phyloP scores from a whole-genome alignment of 2,329 filamentous ascomycete species.

The Phialemoniopsis sp. region DNA sequence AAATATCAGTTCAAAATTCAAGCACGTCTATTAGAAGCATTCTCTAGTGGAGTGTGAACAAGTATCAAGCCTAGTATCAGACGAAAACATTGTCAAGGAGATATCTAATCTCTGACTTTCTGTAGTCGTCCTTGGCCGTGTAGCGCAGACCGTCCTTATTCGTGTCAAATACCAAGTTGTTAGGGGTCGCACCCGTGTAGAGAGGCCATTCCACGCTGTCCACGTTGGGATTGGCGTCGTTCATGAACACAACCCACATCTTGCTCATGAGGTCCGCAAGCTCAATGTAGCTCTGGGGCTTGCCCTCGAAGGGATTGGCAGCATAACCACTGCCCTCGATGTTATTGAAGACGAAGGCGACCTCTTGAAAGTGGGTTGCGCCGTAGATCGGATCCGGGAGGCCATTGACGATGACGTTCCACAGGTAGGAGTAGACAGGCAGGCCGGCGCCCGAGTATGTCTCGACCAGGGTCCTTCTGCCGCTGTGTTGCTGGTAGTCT shows the following conservation, averaged over 20 bases:
- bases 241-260: slow-evolving; percentile 48
- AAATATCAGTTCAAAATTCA: no score
- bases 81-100: no score
- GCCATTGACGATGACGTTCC: slow-evolving; percentile 32
- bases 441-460: no score
- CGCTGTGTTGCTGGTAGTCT: slow-evolving; percentile 27
- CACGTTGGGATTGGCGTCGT: slow-evolving; percentile 37
- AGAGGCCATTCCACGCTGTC: slow-evolving; percentile 30
- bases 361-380: slow-evolving; percentile 37
- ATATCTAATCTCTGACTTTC: no score
- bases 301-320: slow-evolving; percentile 30
- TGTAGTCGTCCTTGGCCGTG: slow-evolving; percentile 14
- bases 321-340: slow-evolving; percentile 38
- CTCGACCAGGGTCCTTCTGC: no score
- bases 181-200: slow-evolving; percentile 31
- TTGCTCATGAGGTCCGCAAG: slow-evolving; percentile 43
- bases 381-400: slow-evolving; percentile 5
- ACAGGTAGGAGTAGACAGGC: slow-evolving; percentile 27
- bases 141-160: slow-evolving; percentile 35
- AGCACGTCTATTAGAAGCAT: no score
- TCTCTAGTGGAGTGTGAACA: no score
- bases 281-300: slow-evolving; percentile 32
- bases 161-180: slow-evolving; percentile 46
- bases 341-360: slow-evolving; percentile 52
- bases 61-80: no score